Percentiles rank a stretch among this genome's conserved stretches.
Conservation (phyloP, 306 rosid species). For the Boehmeria nivea region DNA sequence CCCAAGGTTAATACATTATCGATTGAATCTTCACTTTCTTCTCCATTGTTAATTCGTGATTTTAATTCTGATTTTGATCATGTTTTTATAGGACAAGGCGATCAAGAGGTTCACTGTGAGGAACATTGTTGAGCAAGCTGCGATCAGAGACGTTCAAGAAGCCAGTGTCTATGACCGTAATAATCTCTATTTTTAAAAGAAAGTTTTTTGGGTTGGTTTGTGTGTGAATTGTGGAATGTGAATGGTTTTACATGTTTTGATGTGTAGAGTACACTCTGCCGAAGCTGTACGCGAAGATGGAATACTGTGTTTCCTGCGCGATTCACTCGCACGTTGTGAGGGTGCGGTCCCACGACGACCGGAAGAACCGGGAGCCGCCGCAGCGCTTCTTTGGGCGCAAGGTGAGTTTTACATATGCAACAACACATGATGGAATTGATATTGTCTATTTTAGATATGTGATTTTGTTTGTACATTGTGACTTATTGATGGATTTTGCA, state of each 20-base stretch:
- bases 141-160: constrained; percentile 97
- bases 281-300: constrained; percentile 95
- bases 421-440: too few species aligned
- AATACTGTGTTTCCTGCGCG: constrained; percentile 92
- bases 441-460: too few species aligned
- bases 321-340: constrained; percentile 98
- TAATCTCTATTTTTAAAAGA: neutral
- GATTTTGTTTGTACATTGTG: too few species aligned
- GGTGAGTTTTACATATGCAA: too few species aligned
- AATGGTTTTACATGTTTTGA: too few species aligned
- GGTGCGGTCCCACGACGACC: constrained; percentile 84
- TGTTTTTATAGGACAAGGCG: constrained; percentile 63
- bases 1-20: constrained; percentile 52
- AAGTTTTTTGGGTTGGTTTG: too few species aligned
- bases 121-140: constrained; percentile 99
- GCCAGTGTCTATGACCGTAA: constrained; percentile 95
- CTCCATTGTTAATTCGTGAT: neutral
- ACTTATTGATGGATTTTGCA: too few species aligned
- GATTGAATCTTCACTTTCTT: neutral
- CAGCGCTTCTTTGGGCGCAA: constrained; percentile 94
- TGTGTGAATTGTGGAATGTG: too few species aligned
- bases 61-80: neutral
- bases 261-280: constrained; percentile 75
- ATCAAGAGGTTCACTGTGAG: constrained; percentile 77
- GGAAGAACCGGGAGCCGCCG: constrained; percentile 93